Percentiles rank a stretch among this genome's conserved stretches.
phyloP scores from a whole-genome alignment of 192 early-diverging fungal species.

The Haplosporangium gracile region DNA sequence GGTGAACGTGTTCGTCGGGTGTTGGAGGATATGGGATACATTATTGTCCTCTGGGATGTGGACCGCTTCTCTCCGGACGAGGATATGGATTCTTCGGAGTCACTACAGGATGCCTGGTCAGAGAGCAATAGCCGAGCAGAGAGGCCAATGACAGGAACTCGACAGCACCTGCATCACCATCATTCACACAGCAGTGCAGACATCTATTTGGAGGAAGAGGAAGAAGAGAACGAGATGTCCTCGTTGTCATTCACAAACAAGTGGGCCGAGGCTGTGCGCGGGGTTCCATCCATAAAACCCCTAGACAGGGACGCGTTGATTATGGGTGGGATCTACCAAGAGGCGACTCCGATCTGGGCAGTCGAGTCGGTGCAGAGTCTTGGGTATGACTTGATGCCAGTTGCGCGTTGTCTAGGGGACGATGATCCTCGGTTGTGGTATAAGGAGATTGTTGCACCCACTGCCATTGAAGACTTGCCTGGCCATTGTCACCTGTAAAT shows the following conservation, averaged over 20 bases:
- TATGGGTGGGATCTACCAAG: conserved; percentile 48
- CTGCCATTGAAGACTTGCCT: conserved; percentile 9
- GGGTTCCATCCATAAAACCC: conserved; percentile 4
- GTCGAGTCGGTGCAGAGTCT: conserved; percentile 46
- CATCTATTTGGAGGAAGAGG: not conserved
- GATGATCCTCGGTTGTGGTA: conserved; percentile 48
- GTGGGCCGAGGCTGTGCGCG: conserved; percentile 47
- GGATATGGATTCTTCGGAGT: not conserved
- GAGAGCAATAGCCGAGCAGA: not conserved
- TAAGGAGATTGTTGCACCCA: conserved; percentile 31
- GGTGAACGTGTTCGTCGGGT: conserved; percentile 11
- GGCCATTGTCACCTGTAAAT: conserved; percentile 4
- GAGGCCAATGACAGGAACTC: not conserved
- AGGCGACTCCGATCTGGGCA: conserved; percentile 46
- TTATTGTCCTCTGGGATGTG: conserved; percentile 55
- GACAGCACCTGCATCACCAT: not conserved
- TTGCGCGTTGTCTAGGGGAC: conserved; percentile 40
- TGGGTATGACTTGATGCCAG: conserved; percentile 37
- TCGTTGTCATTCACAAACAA: conserved; percentile 13
- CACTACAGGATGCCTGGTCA: not conserved
- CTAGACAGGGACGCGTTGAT: conserved; percentile 36
- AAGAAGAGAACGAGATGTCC: not conserved
- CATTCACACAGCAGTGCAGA: not conserved
- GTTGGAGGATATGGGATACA: conserved; percentile 33
- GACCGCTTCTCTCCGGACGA: conserved; percentile 20